Base-by-base conservation (phyloP, 2,329 filamentous ascomycete genomes). In the Colletotrichum simmondsii region DNA sequence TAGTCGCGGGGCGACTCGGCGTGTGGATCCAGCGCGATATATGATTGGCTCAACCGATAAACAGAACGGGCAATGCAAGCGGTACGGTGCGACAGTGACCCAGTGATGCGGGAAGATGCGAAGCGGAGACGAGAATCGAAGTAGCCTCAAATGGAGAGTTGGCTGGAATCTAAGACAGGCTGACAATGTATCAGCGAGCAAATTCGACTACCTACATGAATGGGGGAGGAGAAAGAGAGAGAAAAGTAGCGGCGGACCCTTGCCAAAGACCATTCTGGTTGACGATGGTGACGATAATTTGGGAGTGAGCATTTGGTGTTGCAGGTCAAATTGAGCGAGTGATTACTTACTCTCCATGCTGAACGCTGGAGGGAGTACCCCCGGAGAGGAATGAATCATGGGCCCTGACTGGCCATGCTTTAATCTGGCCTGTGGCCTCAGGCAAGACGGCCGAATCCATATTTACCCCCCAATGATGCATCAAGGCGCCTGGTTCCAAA, bases 341-440 rank as follows among this genome's bases (percentile, higher is more conserved):
- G 30, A 28, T 28, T 28, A 28, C 26, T 5, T 32, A 32, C 7
- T 16, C 16, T 19, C 37, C 6, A 19, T 42, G 7, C 7, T 42
- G 14, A 42, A 42, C 1, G 37, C 16, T 42, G 37, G 37, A 42
- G 37, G 37, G 37, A 19, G 14, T 42, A 7, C 37, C 37, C 37
- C 37, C 37, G 19, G 2, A 42, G 24, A 30, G 65, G 46, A 65
- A 70, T 72, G 70, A 72, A 56, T 70, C 70, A 70, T 70, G 60
- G 26, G 32, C 65, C 69, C 22, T 67, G 64, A 32, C 58, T n/a
- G 52, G 58, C 6, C 59, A 24, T 28, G n/a, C 37, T 30, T 53
- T 10, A 49, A 46, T 32, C 19, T 14, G 12, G 14, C n/a, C 7
- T 0, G 8, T 22, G 32, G 66, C 70, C 70, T 72, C 59, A 70